These are phyloP conservation scores for sorghum (Sorghum bicolor) DNA, from an alignment of 176 grass and related monocot genomes.

Conservation along the genomic window Sorghum_bicolor_NCBIv3 NC_012870.2:7354501-7355000, in stretches of 20 bases:
- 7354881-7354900: not conserved
- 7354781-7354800: constrained; percentile 7
- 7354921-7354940: not conserved
- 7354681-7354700: not conserved
- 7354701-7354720: constrained; percentile 29
- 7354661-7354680: constrained; percentile 17
- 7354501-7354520: not conserved
- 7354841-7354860: constrained; percentile 69
- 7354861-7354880: constrained; percentile 19
- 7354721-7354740: constrained; percentile 21
- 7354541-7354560: not conserved
- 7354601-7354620: constrained; percentile 26
- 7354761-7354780: constrained; percentile 1
- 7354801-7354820: constrained; percentile 77
- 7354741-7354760: constrained; percentile 11
- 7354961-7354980: not conserved
- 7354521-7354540: not conserved
- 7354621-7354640: not conserved
- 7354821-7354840: constrained; percentile 92
- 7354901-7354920: too few relatives aligned
- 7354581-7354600: constrained; percentile 45
- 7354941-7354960: not conserved
- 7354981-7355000: not conserved
- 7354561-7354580: not conserved
- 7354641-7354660: constrained; percentile 37